Evolutionary conservation across 805 yeast species (phyloP), one percentile per base, ranked within the genome.

Genomic region (Priceomyces carsonii): DNA sequence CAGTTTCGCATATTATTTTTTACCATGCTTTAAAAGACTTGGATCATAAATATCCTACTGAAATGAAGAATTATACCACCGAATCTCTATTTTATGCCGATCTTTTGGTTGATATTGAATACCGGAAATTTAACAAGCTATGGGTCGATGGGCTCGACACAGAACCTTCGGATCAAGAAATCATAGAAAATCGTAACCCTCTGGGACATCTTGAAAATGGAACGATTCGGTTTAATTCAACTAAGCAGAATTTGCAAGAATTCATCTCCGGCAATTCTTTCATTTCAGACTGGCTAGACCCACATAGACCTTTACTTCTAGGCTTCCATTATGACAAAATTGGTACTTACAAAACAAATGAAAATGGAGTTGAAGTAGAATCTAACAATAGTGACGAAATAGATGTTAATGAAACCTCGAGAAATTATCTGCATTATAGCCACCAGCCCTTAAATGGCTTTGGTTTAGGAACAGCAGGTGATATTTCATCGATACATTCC

Each of bases 401-500:
- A 18, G 47, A 38, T 14, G 15, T 32, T 7, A 32, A 37, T 13
- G 38, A 32, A 31, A 27, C 26, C 18, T 30, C 19, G n/a, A n/a
- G n/a, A n/a, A n/a, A n/a, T n/a, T n/a, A n/a, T n/a, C n/a, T n/a
- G n/a, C n/a, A n/a, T n/a, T n/a, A n/a, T n/a, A n/a, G n/a, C n/a
- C n/a, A n/a, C n/a, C n/a, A n/a, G n/a, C n/a, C n/a, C n/a, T n/a
- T n/a, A n/a, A n/a, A 31, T 13, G 41, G 29, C 29, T 38, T 21
- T 26, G 73, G 73, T 1, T 44, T 67, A 26, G 73, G 73, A 8
- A 62, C 54, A n/a, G 61, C 64, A 8, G 59, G 59, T 24, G 73
- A 67, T 39, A 67, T 67, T 15, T 51, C 61, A 5, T 63, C 71
- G 3, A 67, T 67, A 29, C 68, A 66, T 36, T 62, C 69, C 2